Conservation (phyloP, 176 grass and related monocot genomes). For the Aegilops bicornis region DNA sequence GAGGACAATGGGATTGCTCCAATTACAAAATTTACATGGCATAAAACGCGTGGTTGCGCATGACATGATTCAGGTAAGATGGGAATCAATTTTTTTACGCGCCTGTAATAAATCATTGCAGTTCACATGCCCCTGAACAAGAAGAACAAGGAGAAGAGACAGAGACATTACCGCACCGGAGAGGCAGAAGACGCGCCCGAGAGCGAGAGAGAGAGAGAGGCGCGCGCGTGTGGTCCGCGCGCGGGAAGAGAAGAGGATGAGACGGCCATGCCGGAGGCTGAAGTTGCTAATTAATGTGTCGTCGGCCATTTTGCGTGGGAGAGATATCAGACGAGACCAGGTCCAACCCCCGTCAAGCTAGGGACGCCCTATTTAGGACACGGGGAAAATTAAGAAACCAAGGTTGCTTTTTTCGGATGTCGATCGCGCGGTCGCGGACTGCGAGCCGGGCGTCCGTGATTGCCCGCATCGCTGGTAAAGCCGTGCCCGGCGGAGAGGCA, state of each 20-base stretch:
- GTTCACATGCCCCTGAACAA: background rate
- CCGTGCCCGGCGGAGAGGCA: too few species aligned
- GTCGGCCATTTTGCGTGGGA: background rate
- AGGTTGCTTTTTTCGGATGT: too few species aligned
- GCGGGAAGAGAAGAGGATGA: background rate
- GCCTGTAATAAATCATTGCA: too few species aligned
- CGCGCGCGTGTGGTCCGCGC: background rate
- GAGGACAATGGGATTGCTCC: background rate
- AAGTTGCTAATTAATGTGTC: slow-evolving; percentile 18
- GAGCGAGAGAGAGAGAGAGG: background rate
- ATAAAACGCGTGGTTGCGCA: background rate
- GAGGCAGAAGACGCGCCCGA: background rate
- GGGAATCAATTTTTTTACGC: background rate
- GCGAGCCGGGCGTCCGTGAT: too few species aligned
- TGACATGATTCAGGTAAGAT: background rate
- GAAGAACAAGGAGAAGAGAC: background rate
- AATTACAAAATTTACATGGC: background rate
- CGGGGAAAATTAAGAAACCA: too few species aligned
- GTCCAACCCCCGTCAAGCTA: background rate
- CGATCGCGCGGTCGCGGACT: too few species aligned
- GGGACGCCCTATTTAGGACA: background rate
- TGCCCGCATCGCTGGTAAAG: too few species aligned
- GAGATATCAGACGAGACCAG: slow-evolving; percentile 24
- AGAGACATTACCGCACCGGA: background rate
- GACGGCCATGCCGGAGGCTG: background rate